Percentiles rank a stretch among this genome's conserved stretches.
Conservation (phyloP, 305 asterid species). For the Euphrasia arctica region DNA sequence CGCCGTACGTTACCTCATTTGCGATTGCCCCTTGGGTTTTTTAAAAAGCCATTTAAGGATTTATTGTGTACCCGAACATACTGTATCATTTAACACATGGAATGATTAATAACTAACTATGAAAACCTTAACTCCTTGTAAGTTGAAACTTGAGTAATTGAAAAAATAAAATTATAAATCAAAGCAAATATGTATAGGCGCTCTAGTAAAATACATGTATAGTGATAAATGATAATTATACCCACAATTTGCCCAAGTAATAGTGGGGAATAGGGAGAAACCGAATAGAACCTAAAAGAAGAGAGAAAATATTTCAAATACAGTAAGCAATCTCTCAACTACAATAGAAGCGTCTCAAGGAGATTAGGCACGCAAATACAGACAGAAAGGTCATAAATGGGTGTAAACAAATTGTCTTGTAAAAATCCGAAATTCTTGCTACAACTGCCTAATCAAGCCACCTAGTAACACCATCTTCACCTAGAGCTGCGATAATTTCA, state of each 20-base stretch:
- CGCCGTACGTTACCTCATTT: not conserved
- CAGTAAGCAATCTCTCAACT: conserved; percentile 25
- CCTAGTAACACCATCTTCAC: conserved; percentile 93
- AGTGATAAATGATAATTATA: no score
- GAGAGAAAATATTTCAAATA: conserved; percentile 24
- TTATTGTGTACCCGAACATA: no score
- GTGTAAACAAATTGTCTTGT: conserved; percentile 26
- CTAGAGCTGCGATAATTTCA: conserved; percentile 84
- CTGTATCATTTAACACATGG: no score
- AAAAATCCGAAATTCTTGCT: not conserved
- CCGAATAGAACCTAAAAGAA: conserved; percentile 5
- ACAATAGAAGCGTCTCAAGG: conserved; percentile 22
- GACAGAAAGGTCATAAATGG: conserved; percentile 26
- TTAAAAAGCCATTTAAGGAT: no score
- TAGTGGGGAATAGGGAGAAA: not conserved
- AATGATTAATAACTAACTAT: no score
- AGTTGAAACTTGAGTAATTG: no score
- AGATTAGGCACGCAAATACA: conserved; percentile 23
- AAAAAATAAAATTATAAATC: no score
- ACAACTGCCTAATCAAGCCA: conserved; percentile 74
- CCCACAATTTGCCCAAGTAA: not conserved
- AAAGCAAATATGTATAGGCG: no score
- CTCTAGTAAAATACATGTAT: no score
- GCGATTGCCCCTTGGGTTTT: not conserved
- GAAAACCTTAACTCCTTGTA: not conserved